A percentile compares a stretch with the other conserved stretches of the same genome.
Conservation (phyloP, 2,329 filamentous ascomycete species). For the Penicillium crustosum region DNA sequence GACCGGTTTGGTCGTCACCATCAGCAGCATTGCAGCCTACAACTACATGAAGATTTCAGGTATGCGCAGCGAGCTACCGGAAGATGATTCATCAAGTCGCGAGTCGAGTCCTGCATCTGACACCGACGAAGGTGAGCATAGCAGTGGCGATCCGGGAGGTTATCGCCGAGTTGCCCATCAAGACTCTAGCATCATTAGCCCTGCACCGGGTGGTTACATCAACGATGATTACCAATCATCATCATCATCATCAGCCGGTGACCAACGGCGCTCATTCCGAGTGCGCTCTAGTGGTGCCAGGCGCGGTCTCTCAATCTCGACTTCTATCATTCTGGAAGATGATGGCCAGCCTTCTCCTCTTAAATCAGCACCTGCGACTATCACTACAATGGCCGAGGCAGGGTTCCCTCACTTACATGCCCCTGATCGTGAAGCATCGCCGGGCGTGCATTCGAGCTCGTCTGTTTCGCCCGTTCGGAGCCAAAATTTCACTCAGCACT, state of each 20-base stretch:
- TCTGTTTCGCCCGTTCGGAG: slow-evolving; percentile 19
- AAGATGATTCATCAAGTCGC: slow-evolving; percentile 36
- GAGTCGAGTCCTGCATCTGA: slow-evolving; percentile 31
- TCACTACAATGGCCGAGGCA: slow-evolving; percentile 29
- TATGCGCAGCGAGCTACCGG: slow-evolving; percentile 75
- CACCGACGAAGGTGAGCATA: slow-evolving; percentile 27
- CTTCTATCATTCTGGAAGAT: slow-evolving; percentile 32
- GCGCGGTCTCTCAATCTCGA: slow-evolving; percentile 32
- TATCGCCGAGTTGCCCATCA: slow-evolving; percentile 29
- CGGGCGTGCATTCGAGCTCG: slow-evolving; percentile 28
- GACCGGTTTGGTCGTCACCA: slow-evolving; percentile 81
- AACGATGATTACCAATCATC: slow-evolving; percentile 30
- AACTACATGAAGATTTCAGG: slow-evolving; percentile 92
- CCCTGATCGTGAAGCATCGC: slow-evolving; percentile 25
- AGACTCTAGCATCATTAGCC: slow-evolving; percentile 24
- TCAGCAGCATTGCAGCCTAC: slow-evolving; percentile 81
- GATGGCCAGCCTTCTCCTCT: slow-evolving; percentile 29
- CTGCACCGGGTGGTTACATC: slow-evolving; percentile 15
- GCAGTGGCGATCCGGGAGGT: slow-evolving; percentile 24
- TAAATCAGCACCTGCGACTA: slow-evolving; percentile 34
- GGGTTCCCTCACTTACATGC: slow-evolving; percentile 21
- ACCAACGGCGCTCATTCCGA: slow-evolving; percentile 33
- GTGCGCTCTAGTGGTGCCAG: slow-evolving; percentile 36
- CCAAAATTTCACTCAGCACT: slow-evolving; percentile 15
- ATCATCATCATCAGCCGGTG: slow-evolving; percentile 23